Conservation (phyloP, 2,329 filamentous ascomycete species). For the Cyphellophora europaea region DNA sequence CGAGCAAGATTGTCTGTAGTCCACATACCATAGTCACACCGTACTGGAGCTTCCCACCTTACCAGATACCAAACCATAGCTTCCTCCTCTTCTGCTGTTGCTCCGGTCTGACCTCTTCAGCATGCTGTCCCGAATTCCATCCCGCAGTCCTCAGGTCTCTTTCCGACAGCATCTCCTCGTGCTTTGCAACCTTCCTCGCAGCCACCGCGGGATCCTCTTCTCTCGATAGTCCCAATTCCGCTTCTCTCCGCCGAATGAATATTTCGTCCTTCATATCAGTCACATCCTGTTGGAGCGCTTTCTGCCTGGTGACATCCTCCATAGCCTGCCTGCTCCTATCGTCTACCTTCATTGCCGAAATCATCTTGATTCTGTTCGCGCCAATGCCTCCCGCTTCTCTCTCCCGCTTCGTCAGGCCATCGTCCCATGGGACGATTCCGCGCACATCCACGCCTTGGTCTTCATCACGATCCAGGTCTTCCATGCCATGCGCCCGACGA, state of each 20-base stretch:
- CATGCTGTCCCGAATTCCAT: no score
- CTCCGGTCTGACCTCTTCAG: conserved; percentile 1
- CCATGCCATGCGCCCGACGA: conserved; percentile 74
- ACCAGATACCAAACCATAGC: conserved; percentile 19
- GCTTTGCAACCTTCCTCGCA: conserved; percentile 62
- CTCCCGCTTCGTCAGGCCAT: conserved; percentile 28
- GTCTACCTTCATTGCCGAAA: no score
- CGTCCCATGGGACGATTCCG: conserved; percentile 22
- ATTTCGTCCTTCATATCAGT: conserved; percentile 41
- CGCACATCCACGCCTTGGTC: conserved; percentile 23
- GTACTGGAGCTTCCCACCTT: background rate
- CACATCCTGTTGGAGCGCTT: background rate
- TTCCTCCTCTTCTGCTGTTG: conserved; percentile 15
- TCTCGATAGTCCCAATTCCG: background rate
- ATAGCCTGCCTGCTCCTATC: no score
- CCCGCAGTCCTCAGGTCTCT: conserved; percentile 26
- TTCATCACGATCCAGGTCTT: conserved; percentile 36
- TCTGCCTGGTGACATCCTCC: no score
- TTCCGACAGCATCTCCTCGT: conserved; percentile 49
- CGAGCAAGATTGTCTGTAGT: no score
- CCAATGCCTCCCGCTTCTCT: conserved; percentile 21
- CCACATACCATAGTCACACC: no score
- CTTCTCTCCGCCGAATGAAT: conserved; percentile 25
- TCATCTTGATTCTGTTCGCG: background rate
- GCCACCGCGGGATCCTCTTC: background rate